phyloP scores from a whole-genome alignment of 1,284 basidiomycete species.

The Ustilago loliicola region DNA sequence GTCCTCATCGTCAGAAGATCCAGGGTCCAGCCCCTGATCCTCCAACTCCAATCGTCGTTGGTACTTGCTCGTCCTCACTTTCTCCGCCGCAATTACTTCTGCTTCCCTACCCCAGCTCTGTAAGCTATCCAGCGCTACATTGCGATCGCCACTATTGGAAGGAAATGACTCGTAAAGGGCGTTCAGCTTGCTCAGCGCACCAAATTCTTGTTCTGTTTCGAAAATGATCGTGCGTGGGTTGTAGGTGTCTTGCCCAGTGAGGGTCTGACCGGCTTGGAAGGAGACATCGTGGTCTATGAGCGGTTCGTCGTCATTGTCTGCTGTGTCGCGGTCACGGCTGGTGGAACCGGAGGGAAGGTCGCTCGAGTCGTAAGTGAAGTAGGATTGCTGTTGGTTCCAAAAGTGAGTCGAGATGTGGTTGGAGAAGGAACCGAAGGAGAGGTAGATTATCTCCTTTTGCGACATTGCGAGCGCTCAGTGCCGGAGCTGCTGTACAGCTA shows the following conservation, averaged over 20 bases:
- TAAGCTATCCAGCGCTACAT: slow-evolving; percentile 31
- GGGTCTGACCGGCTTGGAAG: slow-evolving; percentile 60
- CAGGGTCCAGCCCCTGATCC: slow-evolving; percentile 47
- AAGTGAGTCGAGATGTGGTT: slow-evolving; percentile 67
- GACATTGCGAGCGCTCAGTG: slow-evolving; percentile 18
- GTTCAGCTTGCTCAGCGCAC: slow-evolving; percentile 50
- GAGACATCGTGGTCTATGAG: slow-evolving; percentile 65
- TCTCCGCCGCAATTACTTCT: slow-evolving; percentile 29
- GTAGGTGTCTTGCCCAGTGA: slow-evolving; percentile 58
- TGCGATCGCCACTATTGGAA: slow-evolving; percentile 19
- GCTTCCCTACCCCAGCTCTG: slow-evolving; percentile 34
- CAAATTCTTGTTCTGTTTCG: slow-evolving; percentile 63
- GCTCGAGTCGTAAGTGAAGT: slow-evolving; percentile 55
- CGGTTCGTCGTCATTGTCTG: slow-evolving; percentile 21
- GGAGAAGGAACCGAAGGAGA: slow-evolving; percentile 65
- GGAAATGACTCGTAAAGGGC: slow-evolving; percentile 52
- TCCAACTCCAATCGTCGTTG: slow-evolving; percentile 48
- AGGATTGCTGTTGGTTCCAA: slow-evolving; percentile 67
- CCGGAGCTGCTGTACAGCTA: neutral
- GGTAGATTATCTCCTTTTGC: slow-evolving; percentile 63
- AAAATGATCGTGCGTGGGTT: slow-evolving; percentile 62
- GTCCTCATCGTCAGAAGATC: slow-evolving; percentile 24
- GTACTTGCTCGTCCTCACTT: slow-evolving; percentile 35
- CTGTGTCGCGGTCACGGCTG: slow-evolving; percentile 14
- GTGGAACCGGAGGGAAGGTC: slow-evolving; percentile 34